Evolutionary conservation across 768 basidiomycete genomes (phyloP).

Genomic region (Clitopilus passeckerianus): DNA sequence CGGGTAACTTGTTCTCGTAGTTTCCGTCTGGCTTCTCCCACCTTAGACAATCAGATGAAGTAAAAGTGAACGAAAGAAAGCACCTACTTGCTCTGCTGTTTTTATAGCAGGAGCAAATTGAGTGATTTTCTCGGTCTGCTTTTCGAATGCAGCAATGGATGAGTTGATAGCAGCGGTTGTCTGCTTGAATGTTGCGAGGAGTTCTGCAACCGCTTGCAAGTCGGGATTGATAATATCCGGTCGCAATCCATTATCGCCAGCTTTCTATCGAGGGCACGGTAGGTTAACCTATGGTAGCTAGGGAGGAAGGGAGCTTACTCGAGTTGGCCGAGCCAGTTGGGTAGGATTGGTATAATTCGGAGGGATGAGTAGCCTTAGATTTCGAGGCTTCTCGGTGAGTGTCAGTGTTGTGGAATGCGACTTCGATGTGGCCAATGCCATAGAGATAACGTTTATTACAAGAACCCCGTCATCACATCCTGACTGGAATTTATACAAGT

Average conservation of each 20-base stretch:
- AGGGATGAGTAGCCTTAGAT: neutral
- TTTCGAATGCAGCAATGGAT: constrained; percentile 20
- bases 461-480: neutral
- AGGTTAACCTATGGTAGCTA: neutral
- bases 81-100: constrained; percentile 35
- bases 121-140: constrained; percentile 40
- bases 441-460: neutral
- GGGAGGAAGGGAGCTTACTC: neutral
- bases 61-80: neutral
- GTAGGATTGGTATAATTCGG: neutral
- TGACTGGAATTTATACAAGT: neutral
- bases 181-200: neutral
- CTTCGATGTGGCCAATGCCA: neutral
- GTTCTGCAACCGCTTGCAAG: neutral
- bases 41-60: constrained; percentile 22
- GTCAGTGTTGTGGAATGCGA: neutral
- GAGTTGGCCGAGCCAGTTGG: neutral
- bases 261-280: neutral
- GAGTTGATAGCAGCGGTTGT: neutral
- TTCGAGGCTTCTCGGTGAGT: neutral
- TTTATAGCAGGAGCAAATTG: constrained; percentile 40
- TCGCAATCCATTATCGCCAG: neutral
- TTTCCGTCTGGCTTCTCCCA: constrained; percentile 29
- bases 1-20: constrained; percentile 32
- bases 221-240: neutral